Evolutionary conservation across 1,284 basidiomycete genomes (phyloP).

Genomic region (Apiotrichum veenhuisii): DNA sequence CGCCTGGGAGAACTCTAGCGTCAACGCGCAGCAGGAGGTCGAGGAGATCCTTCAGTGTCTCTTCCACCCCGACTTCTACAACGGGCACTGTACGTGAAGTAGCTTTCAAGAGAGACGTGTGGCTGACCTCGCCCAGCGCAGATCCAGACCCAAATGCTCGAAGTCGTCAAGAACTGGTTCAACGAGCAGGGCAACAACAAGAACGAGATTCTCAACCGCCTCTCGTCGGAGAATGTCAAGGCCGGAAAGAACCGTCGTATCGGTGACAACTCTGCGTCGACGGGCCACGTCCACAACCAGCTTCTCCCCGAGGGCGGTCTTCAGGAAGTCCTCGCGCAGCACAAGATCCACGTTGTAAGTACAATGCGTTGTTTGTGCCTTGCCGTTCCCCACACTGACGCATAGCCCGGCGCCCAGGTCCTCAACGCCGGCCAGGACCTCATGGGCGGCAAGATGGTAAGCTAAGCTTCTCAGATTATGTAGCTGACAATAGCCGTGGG

Average conservation of each 20-base stretch:
- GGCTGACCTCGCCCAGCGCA: conserved; percentile 71
- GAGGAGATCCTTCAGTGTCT: conserved; percentile 71
- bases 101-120: conserved; percentile 55
- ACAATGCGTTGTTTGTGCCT: no score
- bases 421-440: conserved; percentile 49
- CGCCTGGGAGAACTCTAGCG: conserved; percentile 73
- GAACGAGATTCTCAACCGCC: conserved; percentile 58
- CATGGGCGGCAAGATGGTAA: conserved; percentile 44
- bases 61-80: conserved; percentile 84
- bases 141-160: conserved; percentile 72
- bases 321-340: conserved; percentile 44
- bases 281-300: conserved; percentile 45
- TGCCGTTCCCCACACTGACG: neutral
- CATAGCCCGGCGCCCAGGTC: conserved; percentile 29
- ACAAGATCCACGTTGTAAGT: conserved; percentile 48
- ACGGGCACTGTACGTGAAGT: conserved; percentile 54
- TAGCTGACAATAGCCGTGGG: conserved; percentile 38
- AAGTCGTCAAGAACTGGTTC: conserved; percentile 55
- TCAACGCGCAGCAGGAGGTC: conserved; percentile 60
- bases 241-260: conserved; percentile 69
- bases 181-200: conserved; percentile 57
- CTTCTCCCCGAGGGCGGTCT: conserved; percentile 44
- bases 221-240: conserved; percentile 64
- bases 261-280: conserved; percentile 35
- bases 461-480: conserved; percentile 4